Evolutionary conservation across 495 filamentous ascomycete genomes (phyloP).

Genomic region (Pyrenopolyporus hunteri): DNA sequence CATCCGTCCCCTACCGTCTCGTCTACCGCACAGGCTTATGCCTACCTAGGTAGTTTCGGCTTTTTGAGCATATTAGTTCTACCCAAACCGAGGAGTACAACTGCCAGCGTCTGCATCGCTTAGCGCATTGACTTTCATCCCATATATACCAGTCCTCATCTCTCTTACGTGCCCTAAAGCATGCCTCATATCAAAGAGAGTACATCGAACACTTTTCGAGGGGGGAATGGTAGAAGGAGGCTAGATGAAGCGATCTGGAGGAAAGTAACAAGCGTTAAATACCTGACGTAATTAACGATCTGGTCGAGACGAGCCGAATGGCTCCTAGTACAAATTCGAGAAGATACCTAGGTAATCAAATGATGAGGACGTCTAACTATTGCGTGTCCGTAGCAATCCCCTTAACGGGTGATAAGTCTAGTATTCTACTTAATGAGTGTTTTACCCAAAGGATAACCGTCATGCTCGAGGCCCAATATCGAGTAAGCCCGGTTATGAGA

Average conservation of each 20-base stretch:
- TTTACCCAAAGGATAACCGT: no score
- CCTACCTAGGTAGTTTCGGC: background rate
- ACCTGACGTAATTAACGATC: constrained; percentile 21
- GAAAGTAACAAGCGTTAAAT: constrained; percentile 9
- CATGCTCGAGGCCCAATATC: no score
- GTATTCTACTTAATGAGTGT: no score
- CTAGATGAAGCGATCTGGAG: background rate
- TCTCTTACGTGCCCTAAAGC: constrained; percentile 13
- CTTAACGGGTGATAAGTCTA: no score
- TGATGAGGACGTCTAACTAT: no score
- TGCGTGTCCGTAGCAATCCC: no score
- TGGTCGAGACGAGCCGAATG: background rate
- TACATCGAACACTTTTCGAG: constrained; percentile 21
- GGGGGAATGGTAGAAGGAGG: constrained; percentile 8
- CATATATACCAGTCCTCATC: constrained; percentile 10
- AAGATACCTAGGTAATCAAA: constrained; percentile 17
- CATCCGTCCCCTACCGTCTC: no score
- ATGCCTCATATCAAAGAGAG: constrained; percentile 7
- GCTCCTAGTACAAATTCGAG: constrained; percentile 23
- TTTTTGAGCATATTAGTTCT: background rate
- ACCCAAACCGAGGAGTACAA: background rate
- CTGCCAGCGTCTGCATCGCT: background rate
- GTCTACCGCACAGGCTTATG: background rate
- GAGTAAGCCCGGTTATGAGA: no score
- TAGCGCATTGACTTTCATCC: background rate